A percentile compares a stretch with the other conserved stretches of the same genome.
These are phyloP conservation scores for Parsonsia alboflavescens DNA, from an alignment of 257 asterid species.

Conservation along the genomic window DNA sequence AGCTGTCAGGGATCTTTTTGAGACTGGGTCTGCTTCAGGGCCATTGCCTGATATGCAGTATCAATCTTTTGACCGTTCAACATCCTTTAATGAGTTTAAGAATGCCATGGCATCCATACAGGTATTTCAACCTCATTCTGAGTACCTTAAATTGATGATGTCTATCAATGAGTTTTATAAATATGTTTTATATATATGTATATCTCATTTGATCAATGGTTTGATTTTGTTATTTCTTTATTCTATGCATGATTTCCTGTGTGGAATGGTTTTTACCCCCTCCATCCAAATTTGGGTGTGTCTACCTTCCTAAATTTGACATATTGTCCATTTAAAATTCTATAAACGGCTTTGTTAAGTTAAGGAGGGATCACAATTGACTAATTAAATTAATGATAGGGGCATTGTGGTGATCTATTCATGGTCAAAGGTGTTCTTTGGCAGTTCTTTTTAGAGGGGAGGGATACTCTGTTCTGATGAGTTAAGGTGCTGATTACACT, in stretches of 20 bases:
- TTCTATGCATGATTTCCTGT: background rate
- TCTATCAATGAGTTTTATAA: background rate
- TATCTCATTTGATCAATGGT: background rate
- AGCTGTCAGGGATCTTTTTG: conserved; percentile 41
- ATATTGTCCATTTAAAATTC: too few species aligned
- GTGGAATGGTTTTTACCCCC: background rate
- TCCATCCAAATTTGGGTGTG: background rate
- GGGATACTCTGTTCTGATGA: background rate
- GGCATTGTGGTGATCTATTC: background rate
- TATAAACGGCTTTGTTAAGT: too few species aligned
- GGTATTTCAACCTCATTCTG: conserved; percentile 38
- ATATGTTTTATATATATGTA: too few species aligned
- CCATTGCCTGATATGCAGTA: conserved; percentile 34
- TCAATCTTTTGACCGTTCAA: conserved; percentile 38
- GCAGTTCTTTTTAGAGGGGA: background rate
- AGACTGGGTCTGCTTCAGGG: conserved; percentile 44
- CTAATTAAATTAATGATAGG: too few species aligned
- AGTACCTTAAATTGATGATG: background rate
- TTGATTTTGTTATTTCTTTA: conserved; percentile 5
- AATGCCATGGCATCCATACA: conserved; percentile 37
- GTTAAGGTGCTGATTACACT: background rate
- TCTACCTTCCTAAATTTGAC: background rate
- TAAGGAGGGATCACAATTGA: background rate
- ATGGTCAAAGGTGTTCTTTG: background rate
- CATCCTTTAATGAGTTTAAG: conserved; percentile 39